Evolutionary conservation across 1,284 basidiomycete species (phyloP).

Genomic region (Lignosus rhinocerotis): DNA sequence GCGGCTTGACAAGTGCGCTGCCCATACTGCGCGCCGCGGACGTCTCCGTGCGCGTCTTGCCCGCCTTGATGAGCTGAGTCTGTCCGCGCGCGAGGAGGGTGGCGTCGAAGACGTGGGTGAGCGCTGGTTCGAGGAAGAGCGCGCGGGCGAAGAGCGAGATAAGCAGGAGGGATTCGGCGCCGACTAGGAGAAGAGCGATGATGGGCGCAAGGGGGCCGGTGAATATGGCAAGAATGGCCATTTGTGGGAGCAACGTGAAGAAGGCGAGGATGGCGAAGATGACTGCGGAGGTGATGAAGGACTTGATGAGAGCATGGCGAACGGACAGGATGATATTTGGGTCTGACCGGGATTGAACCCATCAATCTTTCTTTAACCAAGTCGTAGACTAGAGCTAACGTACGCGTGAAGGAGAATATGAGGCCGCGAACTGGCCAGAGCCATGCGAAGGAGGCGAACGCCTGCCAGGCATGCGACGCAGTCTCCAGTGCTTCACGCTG

Average conservation of each 20-base stretch:
- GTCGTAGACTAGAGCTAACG: slow-evolving; percentile 1
- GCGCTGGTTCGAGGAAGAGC: slow-evolving; percentile 48
- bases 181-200: slow-evolving; percentile 37
- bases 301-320: slow-evolving; percentile 41
- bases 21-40: slow-evolving; percentile 31
- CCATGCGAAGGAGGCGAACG: slow-evolving; percentile 32
- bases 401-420: slow-evolving; percentile 29
- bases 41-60: slow-evolving; percentile 26
- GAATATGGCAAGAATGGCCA: slow-evolving; percentile 62
- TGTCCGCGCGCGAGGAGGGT: slow-evolving; percentile 39
- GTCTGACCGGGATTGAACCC: slow-evolving; percentile 18
- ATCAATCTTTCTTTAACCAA: neutral
- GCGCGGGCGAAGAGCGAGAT: slow-evolving; percentile 47
- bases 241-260: slow-evolving; percentile 71
- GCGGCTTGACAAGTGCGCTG: slow-evolving; percentile 37
- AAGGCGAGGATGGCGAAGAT: slow-evolving; percentile 54
- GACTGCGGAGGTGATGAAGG: slow-evolving; percentile 39
- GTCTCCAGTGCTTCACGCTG: slow-evolving; percentile 23
- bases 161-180: slow-evolving; percentile 39
- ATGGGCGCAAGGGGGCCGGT: slow-evolving; percentile 56
- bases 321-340: slow-evolving; percentile 38
- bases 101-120: slow-evolving; percentile 48
- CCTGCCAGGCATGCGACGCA: slow-evolving; percentile 21
- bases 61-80: slow-evolving; percentile 37
- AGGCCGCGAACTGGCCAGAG: slow-evolving; percentile 35